Conservation (phyloP, 148 eudicot genomes). For the Dysphania ambrosioides region DNA sequence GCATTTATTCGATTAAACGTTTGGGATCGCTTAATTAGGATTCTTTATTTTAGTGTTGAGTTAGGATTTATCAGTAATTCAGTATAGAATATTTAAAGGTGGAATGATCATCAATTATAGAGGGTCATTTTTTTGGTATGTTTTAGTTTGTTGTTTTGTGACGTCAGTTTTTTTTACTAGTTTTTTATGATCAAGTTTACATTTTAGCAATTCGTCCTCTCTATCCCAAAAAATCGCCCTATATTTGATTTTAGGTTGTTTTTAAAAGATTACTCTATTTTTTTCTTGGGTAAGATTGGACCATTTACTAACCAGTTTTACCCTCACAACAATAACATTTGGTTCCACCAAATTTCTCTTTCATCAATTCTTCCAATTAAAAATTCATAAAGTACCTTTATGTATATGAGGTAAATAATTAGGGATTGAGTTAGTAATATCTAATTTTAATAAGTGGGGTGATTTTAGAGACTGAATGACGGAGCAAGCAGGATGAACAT, state of each 20-base stretch:
- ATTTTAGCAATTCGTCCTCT: neutral
- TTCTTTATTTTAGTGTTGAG: neutral
- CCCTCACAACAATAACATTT: too few relatives aligned
- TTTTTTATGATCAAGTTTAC: neutral
- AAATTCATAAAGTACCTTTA: too few relatives aligned
- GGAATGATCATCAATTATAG: neutral
- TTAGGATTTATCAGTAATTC: neutral
- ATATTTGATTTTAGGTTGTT: too few relatives aligned
- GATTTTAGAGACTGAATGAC: conserved; percentile 39
- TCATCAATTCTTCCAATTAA: too few relatives aligned
- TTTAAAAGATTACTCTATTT: too few relatives aligned
- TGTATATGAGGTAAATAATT: too few relatives aligned
- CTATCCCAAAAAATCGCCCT: too few relatives aligned
- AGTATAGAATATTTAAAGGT: neutral
- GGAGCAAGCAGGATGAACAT: conserved; percentile 51
- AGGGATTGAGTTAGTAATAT: too few relatives aligned
- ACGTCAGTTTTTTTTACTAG: neutral
- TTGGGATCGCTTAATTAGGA: neutral
- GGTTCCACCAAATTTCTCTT: too few relatives aligned
- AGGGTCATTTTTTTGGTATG: neutral
- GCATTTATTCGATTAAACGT: too few relatives aligned
- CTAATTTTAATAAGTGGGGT: conserved; percentile 2
- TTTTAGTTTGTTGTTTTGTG: neutral
- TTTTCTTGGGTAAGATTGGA: too few relatives aligned
- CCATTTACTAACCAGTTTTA: too few relatives aligned